Conservation (phyloP, 2,329 filamentous ascomycete genomes). For the Colletotrichum shisoi region DNA sequence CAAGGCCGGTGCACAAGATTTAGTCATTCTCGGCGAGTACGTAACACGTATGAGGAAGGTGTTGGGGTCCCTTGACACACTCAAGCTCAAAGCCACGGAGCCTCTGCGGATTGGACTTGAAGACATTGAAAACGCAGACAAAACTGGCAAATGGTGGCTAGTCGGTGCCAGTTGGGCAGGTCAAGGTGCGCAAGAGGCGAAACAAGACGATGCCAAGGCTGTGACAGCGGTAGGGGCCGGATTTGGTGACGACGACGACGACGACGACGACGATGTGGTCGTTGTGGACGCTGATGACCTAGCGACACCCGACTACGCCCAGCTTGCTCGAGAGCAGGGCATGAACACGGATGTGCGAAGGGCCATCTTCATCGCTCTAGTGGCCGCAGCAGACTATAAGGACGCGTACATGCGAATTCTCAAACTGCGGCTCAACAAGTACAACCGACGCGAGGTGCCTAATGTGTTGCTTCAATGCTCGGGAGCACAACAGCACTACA, state of each 20-base stretch:
- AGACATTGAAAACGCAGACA: slow-evolving; percentile 84
- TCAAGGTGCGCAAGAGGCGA: slow-evolving; percentile 41
- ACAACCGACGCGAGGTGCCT: slow-evolving; percentile 86
- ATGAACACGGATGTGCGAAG: slow-evolving; percentile 88
- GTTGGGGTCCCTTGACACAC: slow-evolving; percentile 76
- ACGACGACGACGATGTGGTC: slow-evolving; percentile 45
- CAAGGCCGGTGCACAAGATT: slow-evolving; percentile 76
- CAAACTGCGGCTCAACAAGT: slow-evolving; percentile 84
- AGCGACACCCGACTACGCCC: slow-evolving; percentile 70
- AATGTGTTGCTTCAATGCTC: slow-evolving; percentile 87
- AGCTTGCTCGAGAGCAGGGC: slow-evolving; percentile 79
- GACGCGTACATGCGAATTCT: slow-evolving; percentile 82
- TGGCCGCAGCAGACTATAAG: slow-evolving; percentile 83
- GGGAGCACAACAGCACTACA: slow-evolving; percentile 83
- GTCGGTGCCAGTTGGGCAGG: slow-evolving; percentile 90
- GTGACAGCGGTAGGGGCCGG: slow-evolving; percentile 7
- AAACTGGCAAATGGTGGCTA: slow-evolving; percentile 97
- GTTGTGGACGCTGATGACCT: slow-evolving; percentile 50
- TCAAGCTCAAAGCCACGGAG: slow-evolving; percentile 74
- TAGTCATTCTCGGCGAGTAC: slow-evolving; percentile 79
- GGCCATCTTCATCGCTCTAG: slow-evolving; percentile 91
- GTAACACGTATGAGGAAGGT: slow-evolving; percentile 88
- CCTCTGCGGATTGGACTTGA: slow-evolving; percentile 81
- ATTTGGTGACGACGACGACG: slow-evolving; percentile 37
- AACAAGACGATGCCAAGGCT: slow-evolving; percentile 20